phyloP scores from a whole-genome alignment of 1,139 yeast genomes.

The Lodderomyces pseudojiufengensis region DNA sequence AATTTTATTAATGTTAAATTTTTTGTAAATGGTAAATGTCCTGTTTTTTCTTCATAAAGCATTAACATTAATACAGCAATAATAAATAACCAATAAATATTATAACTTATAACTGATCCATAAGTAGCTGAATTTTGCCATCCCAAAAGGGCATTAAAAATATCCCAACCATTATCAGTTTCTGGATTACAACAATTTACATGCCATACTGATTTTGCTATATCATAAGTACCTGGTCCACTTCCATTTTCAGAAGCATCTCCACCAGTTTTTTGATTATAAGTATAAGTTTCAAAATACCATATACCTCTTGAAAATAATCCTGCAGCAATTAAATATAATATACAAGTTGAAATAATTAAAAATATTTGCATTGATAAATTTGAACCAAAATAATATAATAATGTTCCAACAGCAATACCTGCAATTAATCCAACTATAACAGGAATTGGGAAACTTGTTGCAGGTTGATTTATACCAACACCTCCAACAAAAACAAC shows the following conservation, averaged over 20 bases:
- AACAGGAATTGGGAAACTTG: slow-evolving; percentile 84
- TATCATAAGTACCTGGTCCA: slow-evolving; percentile 90
- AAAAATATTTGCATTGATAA: slow-evolving; percentile 78
- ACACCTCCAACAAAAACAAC: slow-evolving; percentile 90
- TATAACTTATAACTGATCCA: slow-evolving; percentile 81
- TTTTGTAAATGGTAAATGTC: slow-evolving; percentile 41
- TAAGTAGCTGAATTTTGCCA: slow-evolving; percentile 62
- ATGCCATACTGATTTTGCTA: slow-evolving; percentile 78
- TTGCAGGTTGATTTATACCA: slow-evolving; percentile 71
- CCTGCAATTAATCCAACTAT: slow-evolving; percentile 77
- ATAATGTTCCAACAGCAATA: slow-evolving; percentile 53
- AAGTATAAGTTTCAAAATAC: slow-evolving; percentile 70
- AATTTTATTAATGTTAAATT: slow-evolving; percentile 49
- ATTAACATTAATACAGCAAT: slow-evolving; percentile 54
- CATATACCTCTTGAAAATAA: slow-evolving; percentile 87
- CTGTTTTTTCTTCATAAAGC: slow-evolving; percentile 66
- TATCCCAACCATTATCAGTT: slow-evolving; percentile 88
- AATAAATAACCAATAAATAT: slow-evolving; percentile 72
- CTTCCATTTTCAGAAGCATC: slow-evolving; percentile 87
- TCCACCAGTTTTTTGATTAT: slow-evolving; percentile 68
- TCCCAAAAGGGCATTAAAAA: slow-evolving; percentile 55
- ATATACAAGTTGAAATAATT: slow-evolving; percentile 73
- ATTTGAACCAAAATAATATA: slow-evolving; percentile 75
- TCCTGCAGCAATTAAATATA: slow-evolving; percentile 85
- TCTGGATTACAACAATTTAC: slow-evolving; percentile 93